phyloP scores from a whole-genome alignment of 345 rosid genomes.

The Boechera stricta region DNA sequence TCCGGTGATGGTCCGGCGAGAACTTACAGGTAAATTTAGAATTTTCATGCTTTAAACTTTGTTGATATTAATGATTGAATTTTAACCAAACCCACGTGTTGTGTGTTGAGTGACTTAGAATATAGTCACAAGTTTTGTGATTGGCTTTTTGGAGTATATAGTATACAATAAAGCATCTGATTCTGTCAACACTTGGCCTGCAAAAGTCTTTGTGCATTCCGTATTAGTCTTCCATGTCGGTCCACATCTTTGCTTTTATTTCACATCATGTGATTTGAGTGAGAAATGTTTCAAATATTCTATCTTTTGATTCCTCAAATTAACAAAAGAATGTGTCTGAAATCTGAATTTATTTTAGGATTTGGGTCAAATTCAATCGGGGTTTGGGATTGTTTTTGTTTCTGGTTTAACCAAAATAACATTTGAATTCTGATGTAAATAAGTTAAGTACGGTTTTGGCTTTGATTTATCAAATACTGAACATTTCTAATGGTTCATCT shows the following conservation, averaged over 20 bases:
- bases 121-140: constrained; percentile 26
- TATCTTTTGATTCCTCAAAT: neutral
- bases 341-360: neutral
- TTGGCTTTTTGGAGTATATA: constrained; percentile 14
- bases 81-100: constrained; percentile 27
- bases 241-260: constrained; percentile 35
- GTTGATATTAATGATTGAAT: constrained; percentile 33
- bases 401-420: neutral
- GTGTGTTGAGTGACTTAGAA: constrained; percentile 31
- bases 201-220: constrained; percentile 35
- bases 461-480: neutral
- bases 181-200: constrained; percentile 40
- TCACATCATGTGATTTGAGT: constrained; percentile 28
- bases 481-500: neutral
- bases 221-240: constrained; percentile 37
- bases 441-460: neutral
- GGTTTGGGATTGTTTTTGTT: too few relatives aligned
- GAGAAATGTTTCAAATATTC: constrained; percentile 7
- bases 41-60: neutral
- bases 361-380: neutral
- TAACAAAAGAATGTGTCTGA: neutral
- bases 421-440: neutral
- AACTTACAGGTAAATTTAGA: constrained; percentile 60
- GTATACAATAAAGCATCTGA: constrained; percentile 30
- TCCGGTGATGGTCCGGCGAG: constrained; percentile 62